Evolutionary conservation across 108 stramenopile genomes (phyloP), one percentile per base, ranked within the genome.

Genomic region (Fragilaria radians): DNA sequence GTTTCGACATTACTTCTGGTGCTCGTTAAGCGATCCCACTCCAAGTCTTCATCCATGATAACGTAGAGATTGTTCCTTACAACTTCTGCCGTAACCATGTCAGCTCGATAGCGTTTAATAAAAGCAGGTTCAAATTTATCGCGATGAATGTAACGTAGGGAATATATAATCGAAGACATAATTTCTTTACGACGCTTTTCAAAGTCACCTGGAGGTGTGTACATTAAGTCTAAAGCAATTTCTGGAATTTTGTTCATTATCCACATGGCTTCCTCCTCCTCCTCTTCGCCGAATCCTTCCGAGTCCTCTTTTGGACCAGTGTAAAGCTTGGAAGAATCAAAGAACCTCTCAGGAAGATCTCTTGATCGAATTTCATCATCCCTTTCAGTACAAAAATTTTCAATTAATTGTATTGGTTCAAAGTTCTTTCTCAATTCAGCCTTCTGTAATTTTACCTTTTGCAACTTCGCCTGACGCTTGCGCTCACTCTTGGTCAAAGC

Each of bases 351-450:
- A 0, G 91, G 91, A 21, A 65, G 73, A 67, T 89, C 86, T 18
- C 51, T 63, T 60, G 64, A 61, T 24, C 92, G 73, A 59, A 90
- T 89, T 51, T 83, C 75, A 56, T 94, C 92, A 73, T 94, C 92
- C 14, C 81, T 62, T 46, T 90, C 88, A n/a, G 92, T 94, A 54
- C 88, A 88, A 70, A 94, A 94, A 59, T 94, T 90, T 67, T 94
- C 92, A 45, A 94, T 71, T 9, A 94, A 73, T 54, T 85, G 82
- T 0, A 86, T 83, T n/a, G 92, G 92, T 62, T 94, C 92, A 81
- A 90, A 94, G 18, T 83, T 86, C 47, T 68, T 65, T 11, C 91
- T 74, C 0, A 93, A 71, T 48, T 80, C 68, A 22, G 87, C 88
- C 63, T 87, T 87, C 22, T 83, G 83, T 63, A 73, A 76, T 32